phyloP scores from a whole-genome alignment of 768 basidiomycete genomes.

The Leccinum subtestaceum region DNA sequence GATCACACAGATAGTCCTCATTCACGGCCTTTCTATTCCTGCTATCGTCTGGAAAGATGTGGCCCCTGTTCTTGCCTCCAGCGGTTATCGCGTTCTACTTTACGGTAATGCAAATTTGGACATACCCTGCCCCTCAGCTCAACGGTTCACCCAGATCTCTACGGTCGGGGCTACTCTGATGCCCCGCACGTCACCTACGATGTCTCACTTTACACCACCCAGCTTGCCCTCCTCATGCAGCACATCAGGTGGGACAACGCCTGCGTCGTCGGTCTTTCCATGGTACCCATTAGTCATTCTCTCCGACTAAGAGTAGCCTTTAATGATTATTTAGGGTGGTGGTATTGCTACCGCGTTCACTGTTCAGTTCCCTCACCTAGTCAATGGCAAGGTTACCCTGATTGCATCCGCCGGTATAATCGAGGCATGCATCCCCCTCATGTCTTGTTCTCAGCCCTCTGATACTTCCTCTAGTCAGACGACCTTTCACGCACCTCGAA shows the following conservation, averaged over 20 bases:
- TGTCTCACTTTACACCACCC: slow-evolving; percentile 60
- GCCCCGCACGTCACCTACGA: slow-evolving; percentile 72
- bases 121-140: background rate
- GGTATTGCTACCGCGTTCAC: slow-evolving; percentile 70
- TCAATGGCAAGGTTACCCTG: slow-evolving; percentile 61
- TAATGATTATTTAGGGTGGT: slow-evolving; percentile 56
- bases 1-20: slow-evolving; percentile 58
- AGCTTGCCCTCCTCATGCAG: slow-evolving; percentile 83
- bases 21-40: slow-evolving; percentile 77
- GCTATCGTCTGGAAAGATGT: slow-evolving; percentile 77
- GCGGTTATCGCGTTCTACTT: slow-evolving; percentile 70
- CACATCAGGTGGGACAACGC: slow-evolving; percentile 71
- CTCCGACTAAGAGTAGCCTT: background rate
- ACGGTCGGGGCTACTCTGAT: slow-evolving; percentile 81
- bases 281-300: slow-evolving; percentile 43
- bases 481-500: slow-evolving; percentile 74
- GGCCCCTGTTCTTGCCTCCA: slow-evolving; percentile 57
- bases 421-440: slow-evolving; percentile 40
- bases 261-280: slow-evolving; percentile 66
- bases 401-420: slow-evolving; percentile 70
- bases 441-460: background rate
- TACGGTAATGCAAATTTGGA: slow-evolving; percentile 49
- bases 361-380: slow-evolving; percentile 67
- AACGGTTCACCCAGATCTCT: slow-evolving; percentile 53
- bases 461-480: slow-evolving; percentile 38